Evolutionary conservation across 805 yeast species (phyloP), one percentile per base, ranked within the genome.

Genomic region (Ogataea polymorpha): DNA sequence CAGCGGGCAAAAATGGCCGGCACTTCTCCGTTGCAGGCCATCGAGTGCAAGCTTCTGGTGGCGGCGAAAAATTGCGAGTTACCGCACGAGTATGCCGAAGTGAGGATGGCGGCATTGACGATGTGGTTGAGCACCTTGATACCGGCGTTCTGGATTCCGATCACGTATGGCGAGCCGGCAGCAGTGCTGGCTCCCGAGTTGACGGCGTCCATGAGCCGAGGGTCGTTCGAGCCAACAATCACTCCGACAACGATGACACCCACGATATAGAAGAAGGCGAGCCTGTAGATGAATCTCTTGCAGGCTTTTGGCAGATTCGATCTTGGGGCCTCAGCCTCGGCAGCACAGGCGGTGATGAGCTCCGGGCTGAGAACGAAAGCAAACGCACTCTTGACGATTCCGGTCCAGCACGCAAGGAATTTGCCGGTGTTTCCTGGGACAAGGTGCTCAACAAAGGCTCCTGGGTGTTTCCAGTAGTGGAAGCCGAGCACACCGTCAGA

Each of bases 111-210:
- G 3, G 82, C 91, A 59, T 89, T 89, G 56, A 88, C 73, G 35
- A 89, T 77, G 50, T 82, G 85, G 41, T 87, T 90, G 49, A 88
- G 67, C 2, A 77, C 90, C 21, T 60, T 58, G 49, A 87, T 85
- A 37, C 76, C 70, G 13, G 87, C 85, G 50, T 72, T 74, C 54
- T 77, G 77, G 55, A 87, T 82, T 40, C 95, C 96, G 58, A 86
- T 81, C 39, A 86, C 91, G 55, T 85, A 88, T 24, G 96, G 96
- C 12, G 95, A 84, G 15, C 91, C 91, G 33, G 82, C 77, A 5
- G 95, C 93, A 48, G 79, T 77, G 11, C 67, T 51, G 11, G 60
- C 46, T 50, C 80, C 82, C 26, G 67, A 64, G n/a, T 65, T 68
- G 51, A 74, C 61, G 13, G 75, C 76, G 34, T 50, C 51, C 50